Evolutionary conservation across 2,329 filamentous ascomycete genomes (phyloP), one percentile per base, ranked within the genome.

Genomic region (Simplicillium sp.): DNA sequence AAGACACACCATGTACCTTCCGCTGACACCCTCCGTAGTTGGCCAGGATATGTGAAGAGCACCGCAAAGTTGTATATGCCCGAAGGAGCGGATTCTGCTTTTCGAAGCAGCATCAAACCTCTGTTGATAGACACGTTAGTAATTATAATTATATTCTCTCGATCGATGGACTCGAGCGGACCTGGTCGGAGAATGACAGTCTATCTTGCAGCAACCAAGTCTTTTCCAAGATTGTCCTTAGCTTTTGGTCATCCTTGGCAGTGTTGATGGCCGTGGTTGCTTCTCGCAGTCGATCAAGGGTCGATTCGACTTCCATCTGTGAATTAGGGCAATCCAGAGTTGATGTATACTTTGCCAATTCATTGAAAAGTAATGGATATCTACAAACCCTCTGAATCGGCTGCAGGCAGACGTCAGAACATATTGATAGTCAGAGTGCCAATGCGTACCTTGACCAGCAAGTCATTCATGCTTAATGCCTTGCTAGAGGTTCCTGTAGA

Each of bases 331-430:
- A 94, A 55, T 97, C 90, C 41, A 76, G 80, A 2, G 87, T 84
- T 2, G 87, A 86, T 0, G 89, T 96, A 49, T 82, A 75, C 53
- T 84, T 89, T 44, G 89, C 71, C 8, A 98, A 70, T 53, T 96
- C 87, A 5, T 80, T 73, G 53, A 97, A 89, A 2, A 97, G 68
- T 4, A 98, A 68, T 11, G 87, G 87, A 55, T 97, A 97, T 63
- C 84, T 87, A 66, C 87, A 94, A 16, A 96, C 76, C 41, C 90
- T 77, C 61, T 98, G 90, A 15, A 96, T 89, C 1, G 90, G 92
- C 86, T 94, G 41, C 28, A 8, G 14, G 6, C 20, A 31, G 7
- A 15, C 31, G 4, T 9, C 11, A 14, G 16, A 37, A 34, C 31
- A 25, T 18, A 14, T 29, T 25, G 9, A 9, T 2, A 33, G 16